phyloP scores from a whole-genome alignment of 495 filamentous ascomycete genomes.

The Alectoria sarmentosa region DNA sequence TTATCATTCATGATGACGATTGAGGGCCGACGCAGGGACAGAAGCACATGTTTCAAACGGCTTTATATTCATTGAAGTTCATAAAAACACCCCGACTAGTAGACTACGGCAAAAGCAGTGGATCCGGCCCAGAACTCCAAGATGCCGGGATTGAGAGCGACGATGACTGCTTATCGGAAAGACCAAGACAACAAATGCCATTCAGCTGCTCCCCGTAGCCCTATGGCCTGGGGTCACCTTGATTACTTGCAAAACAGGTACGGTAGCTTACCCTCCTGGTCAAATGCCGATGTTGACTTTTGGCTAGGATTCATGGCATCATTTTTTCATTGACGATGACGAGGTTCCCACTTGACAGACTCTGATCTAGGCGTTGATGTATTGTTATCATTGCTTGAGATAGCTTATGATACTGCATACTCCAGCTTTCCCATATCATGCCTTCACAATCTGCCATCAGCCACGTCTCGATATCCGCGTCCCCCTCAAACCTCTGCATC shows the following conservation, averaged over 20 bases:
- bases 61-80: background rate
- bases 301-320: background rate
- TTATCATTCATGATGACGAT: constrained; percentile 68
- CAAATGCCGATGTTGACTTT: background rate
- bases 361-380: background rate
- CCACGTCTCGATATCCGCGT: background rate
- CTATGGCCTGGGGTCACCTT: background rate
- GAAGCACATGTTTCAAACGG: background rate
- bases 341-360: background rate
- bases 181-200: background rate
- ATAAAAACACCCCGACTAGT: background rate
- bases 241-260: background rate
- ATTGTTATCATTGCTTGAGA: background rate
- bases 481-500: background rate
- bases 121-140: background rate
- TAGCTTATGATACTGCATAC: background rate
- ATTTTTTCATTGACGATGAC: background rate
- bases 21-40: constrained; percentile 28
- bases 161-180: background rate
- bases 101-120: background rate
- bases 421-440: background rate
- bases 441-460: background rate
- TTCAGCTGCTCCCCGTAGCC: background rate
- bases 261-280: background rate
- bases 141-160: background rate